Percentiles rank a stretch among this genome's conserved stretches.
phyloP scores from a whole-genome alignment of 768 basidiomycete species.

The Panaeolus papilionaceus region DNA sequence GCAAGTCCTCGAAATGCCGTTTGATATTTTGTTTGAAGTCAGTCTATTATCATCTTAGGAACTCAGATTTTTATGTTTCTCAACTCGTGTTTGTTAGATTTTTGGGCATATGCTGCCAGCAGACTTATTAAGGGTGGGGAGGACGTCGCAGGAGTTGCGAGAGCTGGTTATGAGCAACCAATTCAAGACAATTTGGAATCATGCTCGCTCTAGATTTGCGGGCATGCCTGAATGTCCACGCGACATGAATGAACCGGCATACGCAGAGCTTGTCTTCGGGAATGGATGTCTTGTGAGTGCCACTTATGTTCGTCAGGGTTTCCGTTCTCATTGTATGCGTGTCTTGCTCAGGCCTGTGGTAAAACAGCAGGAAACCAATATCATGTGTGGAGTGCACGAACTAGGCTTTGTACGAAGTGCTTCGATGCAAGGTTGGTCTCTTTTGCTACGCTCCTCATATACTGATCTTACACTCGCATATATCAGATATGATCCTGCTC shows the following conservation, averaged over 20 bases:
- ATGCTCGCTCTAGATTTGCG: conserved; percentile 21
- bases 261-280: conserved; percentile 22
- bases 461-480: background rate
- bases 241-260: conserved; percentile 34
- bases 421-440: background rate
- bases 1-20: conserved; percentile 35
- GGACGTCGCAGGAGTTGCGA: conserved; percentile 22
- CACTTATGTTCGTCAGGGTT: background rate
- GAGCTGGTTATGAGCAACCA: conserved; percentile 21
- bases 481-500: background rate
- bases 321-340: background rate
- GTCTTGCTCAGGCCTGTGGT: background rate
- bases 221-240: conserved; percentile 31
- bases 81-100: conserved; percentile 21
- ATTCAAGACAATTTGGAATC: conserved; percentile 31
- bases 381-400: background rate
- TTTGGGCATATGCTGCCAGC: conserved; percentile 22
- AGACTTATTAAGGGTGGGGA: conserved; percentile 25
- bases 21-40: conserved; percentile 39
- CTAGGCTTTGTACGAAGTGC: background rate
- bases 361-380: background rate
- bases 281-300: conserved; percentile 11
- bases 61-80: background rate
- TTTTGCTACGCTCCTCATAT: background rate
- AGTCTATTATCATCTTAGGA: background rate